Conservation (phyloP, 2,329 filamentous ascomycete species). For the Phaeosphaeria sp. region DNA sequence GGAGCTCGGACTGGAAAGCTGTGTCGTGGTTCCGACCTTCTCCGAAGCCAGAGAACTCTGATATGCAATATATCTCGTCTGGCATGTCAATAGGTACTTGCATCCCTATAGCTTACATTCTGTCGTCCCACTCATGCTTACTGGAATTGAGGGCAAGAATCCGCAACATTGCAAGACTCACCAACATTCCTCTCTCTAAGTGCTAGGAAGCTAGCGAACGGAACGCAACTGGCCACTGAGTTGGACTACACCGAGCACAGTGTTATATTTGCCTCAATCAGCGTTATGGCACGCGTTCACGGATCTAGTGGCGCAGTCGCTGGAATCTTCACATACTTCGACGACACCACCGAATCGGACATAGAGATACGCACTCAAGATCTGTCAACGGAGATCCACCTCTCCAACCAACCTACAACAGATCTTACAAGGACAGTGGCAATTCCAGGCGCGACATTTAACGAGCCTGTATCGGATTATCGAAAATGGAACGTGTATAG, state of each 20-base stretch:
- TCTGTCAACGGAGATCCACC: background rate
- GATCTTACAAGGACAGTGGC: background rate
- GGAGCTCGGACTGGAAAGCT: background rate
- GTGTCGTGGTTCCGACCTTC: background rate
- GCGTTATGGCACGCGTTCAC: constrained; percentile 13
- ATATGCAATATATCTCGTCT: background rate
- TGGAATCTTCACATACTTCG: background rate
- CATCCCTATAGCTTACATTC: background rate
- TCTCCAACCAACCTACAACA: background rate
- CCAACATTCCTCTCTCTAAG: background rate
- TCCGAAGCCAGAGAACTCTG: background rate
- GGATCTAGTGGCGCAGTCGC: background rate
- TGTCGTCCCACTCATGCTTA: background rate
- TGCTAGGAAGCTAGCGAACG: background rate
- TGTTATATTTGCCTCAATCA: constrained; percentile 15
- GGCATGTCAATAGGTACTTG: background rate
- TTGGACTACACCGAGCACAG: constrained; percentile 16
- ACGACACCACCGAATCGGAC: background rate
- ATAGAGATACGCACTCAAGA: background rate
- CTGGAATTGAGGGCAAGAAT: background rate
- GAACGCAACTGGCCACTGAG: constrained; percentile 1
- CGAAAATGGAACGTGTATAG: constrained; percentile 16
- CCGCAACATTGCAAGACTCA: background rate
- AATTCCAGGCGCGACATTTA: constrained; percentile 13
- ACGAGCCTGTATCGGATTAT: constrained; percentile 9